These are phyloP conservation scores for Diversispora eburnea DNA, from an alignment of 192 early-diverging fungal species.

Conservation along the genomic window DNA sequence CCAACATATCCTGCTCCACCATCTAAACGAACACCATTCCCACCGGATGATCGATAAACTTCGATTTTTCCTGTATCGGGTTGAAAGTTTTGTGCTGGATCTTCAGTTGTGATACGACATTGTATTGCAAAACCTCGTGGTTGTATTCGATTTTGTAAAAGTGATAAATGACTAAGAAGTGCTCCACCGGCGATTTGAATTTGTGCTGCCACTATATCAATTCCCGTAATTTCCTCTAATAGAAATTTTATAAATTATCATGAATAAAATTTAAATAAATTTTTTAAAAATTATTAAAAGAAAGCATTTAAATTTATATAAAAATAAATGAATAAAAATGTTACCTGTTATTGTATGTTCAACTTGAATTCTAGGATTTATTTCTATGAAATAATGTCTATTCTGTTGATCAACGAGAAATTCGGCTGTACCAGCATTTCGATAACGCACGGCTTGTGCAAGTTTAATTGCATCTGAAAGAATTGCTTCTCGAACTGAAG, in stretches of 20 bases:
- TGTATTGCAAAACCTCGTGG: slow-evolving; percentile 89
- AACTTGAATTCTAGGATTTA: slow-evolving; percentile 97
- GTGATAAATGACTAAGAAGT: slow-evolving; percentile 68
- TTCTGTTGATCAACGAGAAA: slow-evolving; percentile 88
- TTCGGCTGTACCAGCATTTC: slow-evolving; percentile 96
- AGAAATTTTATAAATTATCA: not conserved
- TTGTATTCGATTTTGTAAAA: slow-evolving; percentile 77
- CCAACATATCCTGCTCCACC: slow-evolving; percentile 88
- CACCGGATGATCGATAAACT: slow-evolving; percentile 88
- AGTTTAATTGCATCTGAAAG: slow-evolving; percentile 89
- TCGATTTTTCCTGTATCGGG: slow-evolving; percentile 95
- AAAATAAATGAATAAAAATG: not conserved
- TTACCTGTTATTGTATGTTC: slow-evolving; percentile 90
- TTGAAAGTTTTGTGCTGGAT: slow-evolving; percentile 89
- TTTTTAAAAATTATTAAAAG: not conserved
- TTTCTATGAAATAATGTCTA: slow-evolving; percentile 96
- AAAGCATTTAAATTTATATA: not conserved
- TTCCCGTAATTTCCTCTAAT: slow-evolving; percentile 88
- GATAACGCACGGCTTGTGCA: slow-evolving; percentile 82
- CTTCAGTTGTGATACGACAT: slow-evolving; percentile 96
- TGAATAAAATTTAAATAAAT: not conserved
- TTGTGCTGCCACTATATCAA: slow-evolving; percentile 91
- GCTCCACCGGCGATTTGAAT: slow-evolving; percentile 92
- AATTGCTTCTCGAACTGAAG: slow-evolving; percentile 68
- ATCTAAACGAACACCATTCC: slow-evolving; percentile 83